Conservation (phyloP, 352 stramenopile genomes). For the Globisporangium rhizosaccharum region DNA sequence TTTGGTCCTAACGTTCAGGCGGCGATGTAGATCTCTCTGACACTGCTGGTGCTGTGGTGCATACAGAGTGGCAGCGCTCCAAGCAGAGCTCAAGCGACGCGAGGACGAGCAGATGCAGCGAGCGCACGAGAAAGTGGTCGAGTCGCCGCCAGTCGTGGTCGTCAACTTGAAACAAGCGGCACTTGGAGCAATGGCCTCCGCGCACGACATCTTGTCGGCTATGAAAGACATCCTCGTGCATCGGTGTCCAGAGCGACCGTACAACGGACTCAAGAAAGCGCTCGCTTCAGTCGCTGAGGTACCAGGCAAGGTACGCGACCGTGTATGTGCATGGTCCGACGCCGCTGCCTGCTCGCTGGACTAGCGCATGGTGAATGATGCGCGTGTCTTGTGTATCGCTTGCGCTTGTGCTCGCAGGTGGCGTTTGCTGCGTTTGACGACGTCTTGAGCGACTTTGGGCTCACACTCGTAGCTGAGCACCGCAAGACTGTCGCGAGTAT, state of each 20-base stretch:
- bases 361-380: neutral
- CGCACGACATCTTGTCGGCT: conserved; percentile 52
- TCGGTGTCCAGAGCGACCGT: conserved; percentile 55
- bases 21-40: neutral
- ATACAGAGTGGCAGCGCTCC: conserved; percentile 22
- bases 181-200: conserved; percentile 39
- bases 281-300: conserved; percentile 59
- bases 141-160: conserved; percentile 6
- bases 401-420: conserved; percentile 23
- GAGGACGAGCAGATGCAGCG: conserved; percentile 20
- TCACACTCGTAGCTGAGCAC: conserved; percentile 35
- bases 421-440: conserved; percentile 66
- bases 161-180: conserved; percentile 50
- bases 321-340: neutral
- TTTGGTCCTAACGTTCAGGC: neutral
- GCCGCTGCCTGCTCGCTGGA: neutral
- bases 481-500: conserved; percentile 37
- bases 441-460: conserved; percentile 60
- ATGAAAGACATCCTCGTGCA: conserved; percentile 62
- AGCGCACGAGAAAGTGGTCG: neutral
- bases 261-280: conserved; percentile 80
- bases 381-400: too few relatives aligned
- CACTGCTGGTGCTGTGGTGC: neutral
- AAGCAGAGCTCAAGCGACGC: conserved; percentile 21
- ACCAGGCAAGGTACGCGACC: conserved; percentile 49